Percentiles rank a stretch among this genome's conserved stretches.
phyloP scores from a whole-genome alignment of 495 filamentous ascomycete species.

The Penicillium canariense region DNA sequence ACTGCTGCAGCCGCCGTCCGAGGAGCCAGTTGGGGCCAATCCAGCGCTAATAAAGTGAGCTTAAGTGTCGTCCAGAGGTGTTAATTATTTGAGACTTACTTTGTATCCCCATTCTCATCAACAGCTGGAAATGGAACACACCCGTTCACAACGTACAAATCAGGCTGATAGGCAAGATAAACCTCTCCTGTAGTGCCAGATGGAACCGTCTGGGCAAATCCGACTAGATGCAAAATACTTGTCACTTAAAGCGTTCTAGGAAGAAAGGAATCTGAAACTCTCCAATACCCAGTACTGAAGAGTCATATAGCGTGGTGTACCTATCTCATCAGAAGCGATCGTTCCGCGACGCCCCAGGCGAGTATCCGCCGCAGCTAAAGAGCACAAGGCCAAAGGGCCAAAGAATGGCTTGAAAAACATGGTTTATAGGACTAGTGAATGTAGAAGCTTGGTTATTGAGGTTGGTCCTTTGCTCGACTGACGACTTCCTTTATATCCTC shows the following conservation, averaged over 20 bases:
- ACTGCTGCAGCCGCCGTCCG: constrained; percentile 40
- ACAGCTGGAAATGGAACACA: constrained; percentile 57
- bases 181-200: constrained; percentile 37
- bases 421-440: not conserved
- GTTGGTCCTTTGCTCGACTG: too few species aligned
- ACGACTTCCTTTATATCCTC: not conserved
- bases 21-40: constrained; percentile 33
- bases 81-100: constrained; percentile 27
- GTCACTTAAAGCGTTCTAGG: not conserved
- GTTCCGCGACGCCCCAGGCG: constrained; percentile 29
- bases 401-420: constrained; percentile 8
- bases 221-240: constrained; percentile 21
- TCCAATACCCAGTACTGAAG: not conserved
- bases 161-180: constrained; percentile 50
- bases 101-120: constrained; percentile 46
- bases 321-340: constrained; percentile 40
- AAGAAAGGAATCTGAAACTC: not conserved
- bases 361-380: constrained; percentile 14
- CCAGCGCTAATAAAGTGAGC: constrained; percentile 32
- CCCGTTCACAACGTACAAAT: constrained; percentile 48
- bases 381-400: constrained; percentile 16
- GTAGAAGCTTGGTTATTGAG: not conserved
- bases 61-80: not conserved
- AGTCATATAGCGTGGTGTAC: not conserved
- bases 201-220: constrained; percentile 48